Base-by-base conservation (phyloP, 306 rosid genomes). In the Vigna unguiculata region DNA sequence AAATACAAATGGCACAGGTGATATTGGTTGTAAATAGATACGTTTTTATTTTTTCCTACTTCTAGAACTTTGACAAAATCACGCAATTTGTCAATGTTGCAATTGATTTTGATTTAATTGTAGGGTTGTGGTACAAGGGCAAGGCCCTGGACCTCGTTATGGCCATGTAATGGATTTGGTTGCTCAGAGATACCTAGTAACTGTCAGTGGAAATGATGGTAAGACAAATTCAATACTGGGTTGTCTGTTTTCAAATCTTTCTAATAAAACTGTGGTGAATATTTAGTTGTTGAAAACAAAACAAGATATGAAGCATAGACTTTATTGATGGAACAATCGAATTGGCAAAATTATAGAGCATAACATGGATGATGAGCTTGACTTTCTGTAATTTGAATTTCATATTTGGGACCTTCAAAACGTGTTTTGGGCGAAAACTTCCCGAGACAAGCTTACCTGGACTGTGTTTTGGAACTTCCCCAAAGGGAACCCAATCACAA, bases 141-240 rank as follows among this genome's bases (percentile, higher is more conserved):
- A 88, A 77, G 99, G 99, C 82, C 94, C 94, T 1, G 99, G 99
- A 21, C 99, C 98, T 87, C 99, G 94, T 69, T 96, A 96, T 11
- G 99, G 99, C 59, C 99, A 96, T 85, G 99, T 80, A 57, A 96
- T 96, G 97, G 99, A 96, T 84, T 90, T 96, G 90, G 98, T 96
- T 87, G 97, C 94, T 89, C 99, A 96, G 85, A 91, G 98, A 84
- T 96, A 93, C 83, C 94, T 96, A 72, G 99, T 96, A 65, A 87
- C 91, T 38, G 98, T 91, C 78, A 91, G 96, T 43, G 99, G 99
- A 72, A 93, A 93, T 76, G 99, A 96, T 4, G 99, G 99, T 96
- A 86, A 82, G 98, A 28, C 71, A 77, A 51, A 80, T 72, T 83
- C 12, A 36, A 40, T 32, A 69, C 49, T 72, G 22, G 7, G 7